Evolutionary conservation across 1,284 basidiomycete species (phyloP).

Genomic region (Tremellales sp.): DNA sequence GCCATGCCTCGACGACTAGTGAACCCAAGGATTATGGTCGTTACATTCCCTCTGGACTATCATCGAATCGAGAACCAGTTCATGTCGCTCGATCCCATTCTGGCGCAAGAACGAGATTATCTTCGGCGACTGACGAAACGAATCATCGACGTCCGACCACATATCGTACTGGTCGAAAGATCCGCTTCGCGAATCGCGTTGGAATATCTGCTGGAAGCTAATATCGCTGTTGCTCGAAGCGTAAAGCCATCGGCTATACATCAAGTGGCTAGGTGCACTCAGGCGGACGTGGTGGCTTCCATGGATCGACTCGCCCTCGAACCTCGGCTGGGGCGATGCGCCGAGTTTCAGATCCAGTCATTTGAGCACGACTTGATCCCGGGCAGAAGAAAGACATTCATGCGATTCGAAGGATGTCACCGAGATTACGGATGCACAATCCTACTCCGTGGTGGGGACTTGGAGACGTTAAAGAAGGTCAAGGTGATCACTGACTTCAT

Average conservation of each 20-base stretch:
- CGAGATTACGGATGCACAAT: slow-evolving; percentile 92
- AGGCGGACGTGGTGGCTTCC: slow-evolving; percentile 90
- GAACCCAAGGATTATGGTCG: slow-evolving; percentile 84
- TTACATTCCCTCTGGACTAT: slow-evolving; percentile 94
- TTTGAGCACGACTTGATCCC: slow-evolving; percentile 91
- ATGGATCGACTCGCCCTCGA: slow-evolving; percentile 91
- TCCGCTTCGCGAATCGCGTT: slow-evolving; percentile 89
- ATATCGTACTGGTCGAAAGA: slow-evolving; percentile 87
- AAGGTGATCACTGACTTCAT: slow-evolving; percentile 92
- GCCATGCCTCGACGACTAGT: slow-evolving; percentile 53
- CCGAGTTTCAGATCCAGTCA: slow-evolving; percentile 84
- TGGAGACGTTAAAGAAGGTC: slow-evolving; percentile 71
- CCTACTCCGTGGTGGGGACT: slow-evolving; percentile 82
- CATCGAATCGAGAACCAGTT: slow-evolving; percentile 91
- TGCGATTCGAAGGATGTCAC: slow-evolving; percentile 94
- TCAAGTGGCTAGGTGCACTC: slow-evolving; percentile 87
- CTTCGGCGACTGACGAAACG: slow-evolving; percentile 82
- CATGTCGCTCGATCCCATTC: slow-evolving; percentile 85
- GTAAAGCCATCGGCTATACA: slow-evolving; percentile 86
- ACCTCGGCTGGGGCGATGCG: slow-evolving; percentile 84
- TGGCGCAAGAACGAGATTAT: slow-evolving; percentile 93
- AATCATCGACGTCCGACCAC: slow-evolving; percentile 84
- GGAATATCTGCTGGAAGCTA: slow-evolving; percentile 79
- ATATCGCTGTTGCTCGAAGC: slow-evolving; percentile 84
- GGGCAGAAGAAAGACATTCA: slow-evolving; percentile 86